Evolutionary conservation across 306 rosid species (phyloP).

Genomic region (Sophora flavescens): DNA sequence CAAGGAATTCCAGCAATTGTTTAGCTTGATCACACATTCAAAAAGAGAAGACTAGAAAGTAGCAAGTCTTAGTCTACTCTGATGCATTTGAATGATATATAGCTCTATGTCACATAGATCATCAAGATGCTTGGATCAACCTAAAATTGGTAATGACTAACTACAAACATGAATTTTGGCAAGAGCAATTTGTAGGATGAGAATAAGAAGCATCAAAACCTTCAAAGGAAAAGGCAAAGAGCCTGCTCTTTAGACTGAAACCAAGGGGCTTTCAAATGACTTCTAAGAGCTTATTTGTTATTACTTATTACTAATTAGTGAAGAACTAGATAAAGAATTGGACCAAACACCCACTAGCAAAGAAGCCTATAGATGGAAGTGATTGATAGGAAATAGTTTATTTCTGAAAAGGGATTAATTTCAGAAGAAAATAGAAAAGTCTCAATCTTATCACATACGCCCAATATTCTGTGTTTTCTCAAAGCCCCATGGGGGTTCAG

Average conservation of each 20-base stretch:
- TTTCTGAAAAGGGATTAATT: too few relatives aligned
- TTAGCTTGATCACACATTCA: not conserved
- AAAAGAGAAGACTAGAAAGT: constrained; percentile 20
- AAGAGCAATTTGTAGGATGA: not conserved
- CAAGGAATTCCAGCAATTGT: not conserved
- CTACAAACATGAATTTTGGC: not conserved
- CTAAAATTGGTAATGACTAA: not conserved
- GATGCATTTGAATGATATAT: not conserved
- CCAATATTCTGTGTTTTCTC: not conserved
- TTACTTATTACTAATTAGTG: too few relatives aligned
- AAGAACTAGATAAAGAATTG: not conserved
- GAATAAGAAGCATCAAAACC: not conserved
- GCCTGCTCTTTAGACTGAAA: not conserved
- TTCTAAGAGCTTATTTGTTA: not conserved
- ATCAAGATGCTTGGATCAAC: constrained; percentile 11
- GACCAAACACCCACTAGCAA: not conserved
- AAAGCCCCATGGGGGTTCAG: too few relatives aligned
- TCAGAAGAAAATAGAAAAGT: not conserved
- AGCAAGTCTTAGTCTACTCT: not conserved
- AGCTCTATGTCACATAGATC: not conserved
- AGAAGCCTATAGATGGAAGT: not conserved
- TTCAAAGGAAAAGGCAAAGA: not conserved
- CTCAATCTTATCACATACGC: not conserved
- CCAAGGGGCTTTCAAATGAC: not conserved
- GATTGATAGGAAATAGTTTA: not conserved